phyloP scores from a whole-genome alignment of 148 eudicot species.

The Chenopodium album region DNA sequence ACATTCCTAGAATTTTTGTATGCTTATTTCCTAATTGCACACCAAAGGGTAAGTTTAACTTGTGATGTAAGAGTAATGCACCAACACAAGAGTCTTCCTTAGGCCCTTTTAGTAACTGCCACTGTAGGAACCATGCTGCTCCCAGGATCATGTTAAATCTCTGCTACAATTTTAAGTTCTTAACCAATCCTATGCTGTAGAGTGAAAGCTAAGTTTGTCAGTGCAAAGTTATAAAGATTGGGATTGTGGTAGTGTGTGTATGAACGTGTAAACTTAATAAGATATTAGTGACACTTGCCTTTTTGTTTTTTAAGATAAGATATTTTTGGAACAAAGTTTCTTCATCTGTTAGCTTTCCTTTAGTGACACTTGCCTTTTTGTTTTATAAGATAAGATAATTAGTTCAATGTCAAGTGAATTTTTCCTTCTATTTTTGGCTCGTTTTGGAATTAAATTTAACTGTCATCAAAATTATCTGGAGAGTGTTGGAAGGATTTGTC shows the following conservation, averaged over 20 bases:
- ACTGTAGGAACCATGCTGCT: neutral
- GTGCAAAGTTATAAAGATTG: neutral
- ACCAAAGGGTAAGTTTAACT: neutral
- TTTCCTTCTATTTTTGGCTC: neutral
- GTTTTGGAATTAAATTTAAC: neutral
- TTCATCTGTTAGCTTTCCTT: neutral
- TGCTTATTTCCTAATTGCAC: constrained; percentile 1
- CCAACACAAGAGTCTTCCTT: neutral
- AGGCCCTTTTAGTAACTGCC: neutral
- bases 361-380: no score
- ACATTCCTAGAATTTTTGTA: neutral
- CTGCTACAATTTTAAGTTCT: no score
- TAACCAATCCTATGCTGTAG: neutral
- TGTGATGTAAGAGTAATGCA: neutral
- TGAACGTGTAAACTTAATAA: no score
- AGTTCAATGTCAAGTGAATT: neutral
- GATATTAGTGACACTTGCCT: neutral
- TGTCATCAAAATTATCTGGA: neutral
- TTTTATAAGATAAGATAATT: neutral
- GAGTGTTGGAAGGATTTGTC: neutral
- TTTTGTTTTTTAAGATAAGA: neutral
- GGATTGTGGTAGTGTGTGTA: neutral
- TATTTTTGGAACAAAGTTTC: neutral
- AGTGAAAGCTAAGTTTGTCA: no score
- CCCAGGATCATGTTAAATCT: neutral